Base-by-base conservation (phyloP, 2,329 filamentous ascomycete genomes). In the Cryphonectria japonica region DNA sequence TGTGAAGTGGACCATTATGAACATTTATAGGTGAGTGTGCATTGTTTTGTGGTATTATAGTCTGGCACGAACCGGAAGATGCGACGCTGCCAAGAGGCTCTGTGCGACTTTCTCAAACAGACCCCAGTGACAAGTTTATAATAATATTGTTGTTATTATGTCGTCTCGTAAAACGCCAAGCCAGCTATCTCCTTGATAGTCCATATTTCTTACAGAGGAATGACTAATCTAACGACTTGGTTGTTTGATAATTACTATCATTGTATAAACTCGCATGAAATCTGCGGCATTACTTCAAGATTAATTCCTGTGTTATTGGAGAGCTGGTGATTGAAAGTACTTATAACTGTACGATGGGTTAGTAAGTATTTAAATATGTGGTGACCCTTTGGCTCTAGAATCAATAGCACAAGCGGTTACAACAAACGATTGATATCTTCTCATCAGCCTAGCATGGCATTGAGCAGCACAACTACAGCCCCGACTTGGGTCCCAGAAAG, bases 81-180 rank as follows among this genome's bases (percentile, higher is more conserved):
- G 69, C 64, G 70, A 71, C 70, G 66, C 52, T 66, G 70, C 70
- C 70, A 71, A 71, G 70, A 71, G 61, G 70, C 67, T 57, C 70
- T 46, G 67, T 69, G 70, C 70, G 52, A 57, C 67, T 62, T n/a
- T 69, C 66, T 29, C 67, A 71, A 71, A 71, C 69, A 61, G 37
- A 57, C 69, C 66, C 69, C 29, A 29, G 59, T 59, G 50, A 22
- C 54, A 39, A 29, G 54, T 61, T 19, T 50, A 34, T n/a, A 50
- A 50, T n/a, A 50, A 9, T 26, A 50, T 1, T n/a, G 7, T 22
- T 39, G n/a, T 14, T 22, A 39, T 22, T 22, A 39, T n/a, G 7
- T 26, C 19, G 32, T n/a, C 37, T 39, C 19, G 22, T 14, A n/a
- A 22, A 34, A 13, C 22, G 59, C 16, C 54, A 32, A 57, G 52